These are phyloP conservation scores for Kluyveromyces siamensis DNA, from an alignment of 805 yeast genomes.

Conservation along the genomic window DNA sequence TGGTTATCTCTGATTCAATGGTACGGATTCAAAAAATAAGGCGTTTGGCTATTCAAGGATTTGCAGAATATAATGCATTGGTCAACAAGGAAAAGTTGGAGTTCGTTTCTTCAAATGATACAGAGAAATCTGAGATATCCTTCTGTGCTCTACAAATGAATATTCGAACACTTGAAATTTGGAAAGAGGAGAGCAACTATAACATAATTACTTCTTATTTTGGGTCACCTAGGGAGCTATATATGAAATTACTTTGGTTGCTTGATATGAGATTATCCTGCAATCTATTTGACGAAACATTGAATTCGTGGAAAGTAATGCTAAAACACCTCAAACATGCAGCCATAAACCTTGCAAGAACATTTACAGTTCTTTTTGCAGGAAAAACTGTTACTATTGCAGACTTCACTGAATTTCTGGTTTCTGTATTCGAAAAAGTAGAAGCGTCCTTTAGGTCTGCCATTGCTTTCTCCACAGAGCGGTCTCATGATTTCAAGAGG, in stretches of 20 bases:
- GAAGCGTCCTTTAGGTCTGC: background rate
- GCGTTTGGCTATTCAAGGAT: conserved; percentile 27
- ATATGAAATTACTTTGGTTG: conserved; percentile 17
- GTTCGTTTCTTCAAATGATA: conserved; percentile 16
- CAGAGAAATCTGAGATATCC: conserved; percentile 11
- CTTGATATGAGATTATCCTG: conserved; percentile 28
- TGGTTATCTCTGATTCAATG: conserved; percentile 47
- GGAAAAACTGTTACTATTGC: background rate
- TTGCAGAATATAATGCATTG: conserved; percentile 34
- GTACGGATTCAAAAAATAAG: conserved; percentile 25
- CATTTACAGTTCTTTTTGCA: conserved; percentile 9
- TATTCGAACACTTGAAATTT: conserved; percentile 26
- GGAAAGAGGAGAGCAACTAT: conserved; percentile 25
- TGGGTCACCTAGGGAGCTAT: conserved; percentile 14
- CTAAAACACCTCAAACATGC: conserved; percentile 13
- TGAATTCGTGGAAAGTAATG: conserved; percentile 17
- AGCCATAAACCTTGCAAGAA: conserved; percentile 11
- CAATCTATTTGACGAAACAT: conserved; percentile 17
- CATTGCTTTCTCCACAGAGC: background rate
- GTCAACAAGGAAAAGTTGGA: conserved; percentile 35
- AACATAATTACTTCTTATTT: conserved; percentile 8
- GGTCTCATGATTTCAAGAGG: background rate
- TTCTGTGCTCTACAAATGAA: conserved; percentile 38
- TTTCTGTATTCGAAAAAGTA: background rate
- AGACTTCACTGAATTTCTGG: conserved; percentile 2